Conservation (phyloP, 2,329 filamentous ascomycete species). For the Alternaria brassicicola region DNA sequence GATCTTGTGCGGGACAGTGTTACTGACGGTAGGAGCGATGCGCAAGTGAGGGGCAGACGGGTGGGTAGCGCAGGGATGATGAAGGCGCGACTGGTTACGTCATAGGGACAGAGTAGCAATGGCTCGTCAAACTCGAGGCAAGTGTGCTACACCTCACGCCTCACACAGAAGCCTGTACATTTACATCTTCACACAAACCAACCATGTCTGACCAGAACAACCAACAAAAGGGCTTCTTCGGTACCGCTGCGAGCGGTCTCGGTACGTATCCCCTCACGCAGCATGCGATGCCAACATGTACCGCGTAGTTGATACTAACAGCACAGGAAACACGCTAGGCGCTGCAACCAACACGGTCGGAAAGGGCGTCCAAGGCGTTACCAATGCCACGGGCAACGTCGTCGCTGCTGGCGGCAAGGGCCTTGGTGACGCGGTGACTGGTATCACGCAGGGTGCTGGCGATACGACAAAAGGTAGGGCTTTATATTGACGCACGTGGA, state of each 20-base stretch:
- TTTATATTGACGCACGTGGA: too few species aligned
- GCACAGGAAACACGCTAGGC: constrained; percentile 43
- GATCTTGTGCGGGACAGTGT: neutral
- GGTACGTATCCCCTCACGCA: constrained; percentile 21
- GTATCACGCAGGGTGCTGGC: constrained; percentile 41
- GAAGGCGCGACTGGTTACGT: neutral
- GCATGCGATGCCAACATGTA: too few species aligned
- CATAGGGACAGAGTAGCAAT: constrained; percentile 1
- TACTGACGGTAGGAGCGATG: constrained; percentile 4
- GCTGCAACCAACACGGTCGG: constrained; percentile 43
- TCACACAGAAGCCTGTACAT: too few species aligned
- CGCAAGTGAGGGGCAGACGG: constrained; percentile 9
- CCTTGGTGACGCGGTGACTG: constrained; percentile 44
- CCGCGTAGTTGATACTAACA: too few species aligned
- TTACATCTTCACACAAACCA: neutral
- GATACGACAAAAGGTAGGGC: constrained; percentile 46
- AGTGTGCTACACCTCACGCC: too few species aligned
- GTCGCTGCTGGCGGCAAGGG: constrained; percentile 44
- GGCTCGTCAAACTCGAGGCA: too few species aligned
- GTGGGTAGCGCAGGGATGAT: neutral
- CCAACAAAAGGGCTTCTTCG: constrained; percentile 41
- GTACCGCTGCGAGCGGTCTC: constrained; percentile 40
- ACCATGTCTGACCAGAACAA: constrained; percentile 35
- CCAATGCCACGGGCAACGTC: constrained; percentile 39
- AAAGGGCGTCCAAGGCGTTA: constrained; percentile 41